Conservation (phyloP, 345 rosid genomes). For the Eucalyptus erythrocorys region DNA sequence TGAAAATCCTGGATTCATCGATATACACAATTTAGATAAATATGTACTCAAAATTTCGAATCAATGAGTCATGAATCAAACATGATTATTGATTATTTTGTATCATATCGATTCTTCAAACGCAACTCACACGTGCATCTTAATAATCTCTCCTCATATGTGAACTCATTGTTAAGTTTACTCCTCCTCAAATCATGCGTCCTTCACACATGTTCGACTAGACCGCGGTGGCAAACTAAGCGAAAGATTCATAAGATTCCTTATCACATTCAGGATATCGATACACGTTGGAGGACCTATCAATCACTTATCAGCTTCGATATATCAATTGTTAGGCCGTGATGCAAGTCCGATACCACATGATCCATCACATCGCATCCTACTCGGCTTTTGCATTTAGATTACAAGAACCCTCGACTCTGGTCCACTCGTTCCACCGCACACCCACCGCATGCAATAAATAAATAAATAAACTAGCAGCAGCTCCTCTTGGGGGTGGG, state of each 20-base stretch:
- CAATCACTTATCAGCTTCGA: neutral
- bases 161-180: fast-evolving
- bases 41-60: neutral
- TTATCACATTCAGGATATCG: fast-evolving
- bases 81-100: fast-evolving
- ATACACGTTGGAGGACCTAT: fast-evolving
- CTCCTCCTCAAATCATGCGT: neutral
- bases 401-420: neutral
- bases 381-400: neutral
- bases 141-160: fast-evolving
- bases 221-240: fast-evolving
- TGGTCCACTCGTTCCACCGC: neutral
- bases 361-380: neutral
- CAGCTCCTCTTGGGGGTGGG: neutral
- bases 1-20: fast-evolving
- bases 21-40: fast-evolving
- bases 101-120: neutral
- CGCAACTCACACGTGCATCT: fast-evolving
- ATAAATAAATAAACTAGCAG: neutral
- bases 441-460: neutral
- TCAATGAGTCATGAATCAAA: fast-evolving
- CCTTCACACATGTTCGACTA: neutral
- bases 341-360: neutral
- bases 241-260: neutral
- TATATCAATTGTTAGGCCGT: neutral